Evolutionary conservation across 495 filamentous ascomycete genomes (phyloP), one percentile per base, ranked within the genome.

Genomic region (Penicillium canescens): DNA sequence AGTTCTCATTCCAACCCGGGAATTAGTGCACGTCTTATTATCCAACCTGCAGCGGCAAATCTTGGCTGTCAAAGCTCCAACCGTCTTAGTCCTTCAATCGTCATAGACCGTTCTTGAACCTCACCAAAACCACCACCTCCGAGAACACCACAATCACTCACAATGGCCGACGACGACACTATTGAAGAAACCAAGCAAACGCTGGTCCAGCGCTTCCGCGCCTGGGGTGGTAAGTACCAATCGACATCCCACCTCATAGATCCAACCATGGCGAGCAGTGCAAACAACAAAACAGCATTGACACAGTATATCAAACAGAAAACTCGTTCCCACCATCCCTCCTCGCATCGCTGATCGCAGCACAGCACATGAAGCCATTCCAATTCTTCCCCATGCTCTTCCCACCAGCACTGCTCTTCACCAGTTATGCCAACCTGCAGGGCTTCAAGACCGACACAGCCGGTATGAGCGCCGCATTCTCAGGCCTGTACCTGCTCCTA

Each of bases 391-490:
- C 91, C 2, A 84, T 95, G 78, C 74, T 90, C 59, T 90, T 96
- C 75, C 80, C 91, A 33, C 89, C 91, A 0, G 75, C 92, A 50
- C 82, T 97, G n/a, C 78, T 95, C 50, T 91, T 96, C 76, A 82
- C 83, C 50, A 88, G 85, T 72, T 98, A 96, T 70, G 79, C 92
- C 40, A 93, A 91, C 66, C 66, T 96, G 8, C 80, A 82, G 45
- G 84, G 83, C 33, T 92, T 85, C 81, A 85, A 87, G 66, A 85
- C 83, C 46, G 94, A 97, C 59, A 83, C 82, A 44, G 93, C 91
- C 0, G 94, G 92, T 26, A 78, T 92, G 46, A 89, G 84, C 11
- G 91, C 89, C 14, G 91, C 93, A 3, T 96, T 90, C 84, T 91
- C 87, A 36, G 90, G 86, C 4, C 72, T 96, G 18, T 98, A 98